phyloP scores from a whole-genome alignment of 108 stramenopile species.

The Nitzschia inconspicua region DNA sequence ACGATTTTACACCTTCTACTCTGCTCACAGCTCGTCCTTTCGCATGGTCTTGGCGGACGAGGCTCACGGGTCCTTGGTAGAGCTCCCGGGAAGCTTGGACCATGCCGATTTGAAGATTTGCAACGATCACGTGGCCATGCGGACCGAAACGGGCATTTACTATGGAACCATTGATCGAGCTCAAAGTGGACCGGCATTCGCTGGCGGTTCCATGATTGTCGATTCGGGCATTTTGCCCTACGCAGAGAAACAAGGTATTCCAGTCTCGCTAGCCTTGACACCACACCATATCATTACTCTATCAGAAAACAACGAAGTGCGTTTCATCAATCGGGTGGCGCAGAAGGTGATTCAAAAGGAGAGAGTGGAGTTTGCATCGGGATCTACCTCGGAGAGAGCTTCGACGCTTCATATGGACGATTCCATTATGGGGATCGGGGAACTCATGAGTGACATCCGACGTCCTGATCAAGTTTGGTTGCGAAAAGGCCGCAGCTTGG shows the following conservation, averaged over 20 bases:
- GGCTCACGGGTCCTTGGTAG: conserved; percentile 45
- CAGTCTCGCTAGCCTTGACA: conserved; percentile 54
- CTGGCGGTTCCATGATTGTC: conserved; percentile 49
- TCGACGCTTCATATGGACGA: conserved; percentile 23
- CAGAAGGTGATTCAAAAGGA: conserved; percentile 77
- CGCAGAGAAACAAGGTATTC: conserved; percentile 17
- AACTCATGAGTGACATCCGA: conserved; percentile 80
- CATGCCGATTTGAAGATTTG: conserved; percentile 65
- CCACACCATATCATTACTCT: conserved; percentile 81
- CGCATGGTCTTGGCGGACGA: conserved; percentile 52
- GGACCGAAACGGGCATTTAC: conserved; percentile 79
- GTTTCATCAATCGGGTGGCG: conserved; percentile 79
- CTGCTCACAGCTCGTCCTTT: conserved; percentile 41
- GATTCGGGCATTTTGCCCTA: conserved; percentile 80
- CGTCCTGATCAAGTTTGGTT: conserved; percentile 92
- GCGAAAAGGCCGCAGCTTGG: conserved; percentile 62
- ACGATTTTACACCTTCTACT: conserved; percentile 73
- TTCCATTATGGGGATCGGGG: conserved; percentile 43
- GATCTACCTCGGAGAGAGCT: conserved; percentile 16
- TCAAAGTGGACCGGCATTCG: conserved; percentile 32
- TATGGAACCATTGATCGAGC: conserved; percentile 73
- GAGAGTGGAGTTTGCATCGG: conserved; percentile 64
- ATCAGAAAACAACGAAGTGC: conserved; percentile 61
- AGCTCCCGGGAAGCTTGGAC: conserved; percentile 77
- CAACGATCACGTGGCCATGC: conserved; percentile 65